Evolutionary conservation across 2,329 filamentous ascomycete genomes (phyloP).

Genomic region (Trichoderma asperellum): DNA sequence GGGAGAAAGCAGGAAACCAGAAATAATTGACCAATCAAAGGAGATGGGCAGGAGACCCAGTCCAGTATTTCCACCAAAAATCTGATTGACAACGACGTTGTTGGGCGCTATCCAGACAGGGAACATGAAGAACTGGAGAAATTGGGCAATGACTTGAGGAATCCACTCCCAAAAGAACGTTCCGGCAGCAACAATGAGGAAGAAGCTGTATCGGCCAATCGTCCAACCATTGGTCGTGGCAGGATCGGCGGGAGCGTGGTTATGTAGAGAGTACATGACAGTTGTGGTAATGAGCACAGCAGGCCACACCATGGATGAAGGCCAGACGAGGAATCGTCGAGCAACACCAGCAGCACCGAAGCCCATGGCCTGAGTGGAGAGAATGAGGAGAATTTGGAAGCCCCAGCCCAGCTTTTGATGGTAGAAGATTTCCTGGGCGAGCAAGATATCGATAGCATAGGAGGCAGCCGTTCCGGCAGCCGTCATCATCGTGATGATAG

Average conservation of each 20-base stretch:
- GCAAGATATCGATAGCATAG: constrained; percentile 48
- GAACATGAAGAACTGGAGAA: constrained; percentile 63
- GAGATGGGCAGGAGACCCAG: constrained; percentile 66
- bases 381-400: constrained; percentile 62
- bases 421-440: constrained; percentile 53
- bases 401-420: constrained; percentile 56
- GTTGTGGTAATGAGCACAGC: constrained; percentile 62
- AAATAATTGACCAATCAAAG: constrained; percentile 67
- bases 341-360: constrained; percentile 65
- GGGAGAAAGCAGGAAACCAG: constrained; percentile 60
- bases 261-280: constrained; percentile 68
- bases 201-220: constrained; percentile 61
- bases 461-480: constrained; percentile 42
- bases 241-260: constrained; percentile 58
- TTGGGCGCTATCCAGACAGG: constrained; percentile 65
- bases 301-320: constrained; percentile 68
- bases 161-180: constrained; percentile 63
- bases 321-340: constrained; percentile 62
- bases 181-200: constrained; percentile 54
- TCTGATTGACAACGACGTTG: constrained; percentile 64
- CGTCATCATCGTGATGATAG: constrained; percentile 54
- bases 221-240: constrained; percentile 59
- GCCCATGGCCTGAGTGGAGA: constrained; percentile 66
- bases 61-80: constrained; percentile 66
- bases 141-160: constrained; percentile 62